Percentiles rank a stretch among this genome's conserved stretches.
Evolutionary conservation across 495 filamentous ascomycete species (phyloP).

Genomic region (Aspergillus cavernicola): DNA sequence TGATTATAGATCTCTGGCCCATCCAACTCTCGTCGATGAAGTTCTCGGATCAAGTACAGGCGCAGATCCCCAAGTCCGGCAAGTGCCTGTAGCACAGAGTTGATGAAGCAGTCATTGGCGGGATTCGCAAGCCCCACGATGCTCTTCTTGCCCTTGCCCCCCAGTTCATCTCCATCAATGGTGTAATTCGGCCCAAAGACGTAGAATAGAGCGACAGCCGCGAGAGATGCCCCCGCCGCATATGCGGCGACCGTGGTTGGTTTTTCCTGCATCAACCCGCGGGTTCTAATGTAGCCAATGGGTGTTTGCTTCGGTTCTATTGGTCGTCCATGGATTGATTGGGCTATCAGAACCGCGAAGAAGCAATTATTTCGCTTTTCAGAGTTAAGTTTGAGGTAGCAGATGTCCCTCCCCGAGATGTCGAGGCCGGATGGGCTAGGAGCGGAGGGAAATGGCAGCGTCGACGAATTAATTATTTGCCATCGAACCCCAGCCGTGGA

Average conservation of each 20-base stretch:
- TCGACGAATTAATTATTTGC: slow-evolving; percentile 3
- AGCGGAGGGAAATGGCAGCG: slow-evolving; percentile 3
- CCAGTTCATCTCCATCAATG: slow-evolving; percentile 71
- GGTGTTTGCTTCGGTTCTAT: slow-evolving; percentile 4
- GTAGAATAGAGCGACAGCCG: slow-evolving; percentile 93
- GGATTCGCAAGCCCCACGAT: slow-evolving; percentile 87
- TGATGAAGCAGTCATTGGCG: slow-evolving; percentile 99
- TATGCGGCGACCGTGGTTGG: slow-evolving; percentile 84
- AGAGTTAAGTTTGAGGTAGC: no score
- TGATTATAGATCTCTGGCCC: slow-evolving; percentile 66
- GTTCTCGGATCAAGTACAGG: slow-evolving; percentile 83
- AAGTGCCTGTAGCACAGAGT: slow-evolving; percentile 89
- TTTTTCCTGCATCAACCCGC: slow-evolving; percentile 73
- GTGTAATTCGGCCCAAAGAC: slow-evolving; percentile 96
- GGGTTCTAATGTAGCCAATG: neutral
- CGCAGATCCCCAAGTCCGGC: slow-evolving; percentile 93
- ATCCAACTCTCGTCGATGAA: slow-evolving; percentile 74
- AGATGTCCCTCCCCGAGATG: neutral
- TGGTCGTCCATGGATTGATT: slow-evolving; percentile 16
- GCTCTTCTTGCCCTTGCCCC: slow-evolving; percentile 72
- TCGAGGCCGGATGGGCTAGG: neutral
- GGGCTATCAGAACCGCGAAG: neutral
- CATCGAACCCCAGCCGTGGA: slow-evolving; percentile 5
- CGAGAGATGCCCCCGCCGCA: slow-evolving; percentile 91
- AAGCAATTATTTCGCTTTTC: neutral